Conservation (phyloP, 2,329 filamentous ascomycete genomes). For the Fusarium keratoplasticum region DNA sequence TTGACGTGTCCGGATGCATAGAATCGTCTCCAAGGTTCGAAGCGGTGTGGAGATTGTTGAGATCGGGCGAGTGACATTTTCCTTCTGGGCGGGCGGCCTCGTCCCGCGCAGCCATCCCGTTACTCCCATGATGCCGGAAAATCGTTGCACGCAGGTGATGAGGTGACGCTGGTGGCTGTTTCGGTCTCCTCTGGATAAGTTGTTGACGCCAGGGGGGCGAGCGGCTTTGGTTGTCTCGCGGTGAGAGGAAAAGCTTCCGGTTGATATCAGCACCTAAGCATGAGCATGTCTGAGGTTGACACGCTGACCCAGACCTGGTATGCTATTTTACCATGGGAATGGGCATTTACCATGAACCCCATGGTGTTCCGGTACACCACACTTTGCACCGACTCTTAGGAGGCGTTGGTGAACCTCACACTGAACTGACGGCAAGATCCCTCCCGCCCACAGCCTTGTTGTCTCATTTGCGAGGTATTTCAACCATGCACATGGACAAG, state of each 20-base stretch:
- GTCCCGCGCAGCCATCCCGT: constrained; percentile 33
- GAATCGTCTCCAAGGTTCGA: constrained; percentile 7
- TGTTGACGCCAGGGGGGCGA: neutral
- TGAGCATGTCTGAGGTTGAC: neutral
- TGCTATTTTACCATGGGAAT: neutral
- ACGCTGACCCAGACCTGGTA: neutral
- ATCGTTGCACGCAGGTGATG: constrained; percentile 1
- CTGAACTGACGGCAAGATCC: neutral
- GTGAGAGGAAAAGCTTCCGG: neutral
- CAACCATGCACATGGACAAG: neutral
- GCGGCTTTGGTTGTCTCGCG: neutral
- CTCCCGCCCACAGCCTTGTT: neutral
- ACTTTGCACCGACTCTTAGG: neutral
- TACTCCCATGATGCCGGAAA: constrained; percentile 25
- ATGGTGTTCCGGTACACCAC: neutral
- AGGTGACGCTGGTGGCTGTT: constrained; percentile 32
- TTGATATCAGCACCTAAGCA: neutral
- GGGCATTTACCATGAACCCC: neutral
- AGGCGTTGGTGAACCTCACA: neutral
- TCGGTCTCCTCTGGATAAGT: neutral
- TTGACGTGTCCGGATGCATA: neutral
- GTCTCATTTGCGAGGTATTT: neutral
- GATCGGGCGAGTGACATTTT: neutral
- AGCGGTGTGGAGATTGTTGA: constrained; percentile 29
- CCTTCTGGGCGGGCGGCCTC: constrained; percentile 8